Evolutionary conservation across 2,329 filamentous ascomycete species (phyloP).

Genomic region (Septoria linicola): DNA sequence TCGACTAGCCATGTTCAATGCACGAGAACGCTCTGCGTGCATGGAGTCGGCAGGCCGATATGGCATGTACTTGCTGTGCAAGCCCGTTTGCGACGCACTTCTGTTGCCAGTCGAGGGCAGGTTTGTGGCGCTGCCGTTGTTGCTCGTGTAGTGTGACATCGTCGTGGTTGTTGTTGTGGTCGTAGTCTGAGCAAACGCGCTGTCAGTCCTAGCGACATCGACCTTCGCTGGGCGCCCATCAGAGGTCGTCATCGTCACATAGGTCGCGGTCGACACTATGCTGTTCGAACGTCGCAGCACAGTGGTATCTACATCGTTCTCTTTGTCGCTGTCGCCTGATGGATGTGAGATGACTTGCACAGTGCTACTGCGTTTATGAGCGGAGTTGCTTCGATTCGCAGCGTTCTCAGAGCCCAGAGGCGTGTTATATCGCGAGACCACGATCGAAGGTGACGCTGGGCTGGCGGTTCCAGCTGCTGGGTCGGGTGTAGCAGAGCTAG

Average conservation of each 20-base stretch:
- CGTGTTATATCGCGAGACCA: slow-evolving; percentile 38
- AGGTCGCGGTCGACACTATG: slow-evolving; percentile 30
- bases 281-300: slow-evolving; percentile 31
- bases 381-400: slow-evolving; percentile 20
- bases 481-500: slow-evolving; percentile 6
- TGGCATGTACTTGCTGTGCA: slow-evolving; percentile 21
- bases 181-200: slow-evolving; percentile 17
- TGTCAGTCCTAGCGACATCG: slow-evolving; percentile 21
- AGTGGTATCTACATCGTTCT: slow-evolving; percentile 18
- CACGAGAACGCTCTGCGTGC: slow-evolving; percentile 31
- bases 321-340: slow-evolving; percentile 27
- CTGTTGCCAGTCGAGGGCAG: slow-evolving; percentile 14
- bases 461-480: neutral
- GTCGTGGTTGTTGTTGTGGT: slow-evolving; percentile 12
- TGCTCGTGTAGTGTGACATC: slow-evolving; percentile 4
- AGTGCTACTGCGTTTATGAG: slow-evolving; percentile 17
- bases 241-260: slow-evolving; percentile 28
- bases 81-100: slow-evolving; percentile 3
- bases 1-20: slow-evolving; percentile 24
- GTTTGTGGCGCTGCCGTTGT: slow-evolving; percentile 17
- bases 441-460: slow-evolving; percentile 32
- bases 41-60: slow-evolving; percentile 29
- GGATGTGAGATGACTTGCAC: slow-evolving; percentile 26
- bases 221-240: slow-evolving; percentile 21
- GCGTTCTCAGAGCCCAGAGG: slow-evolving; percentile 28